A percentile compares a stretch with the other conserved stretches of the same genome.
These are phyloP conservation scores for Torulaspora pretoriensis DNA, from an alignment of 1,139 yeast genomes.

Conservation along the genomic window DNA sequence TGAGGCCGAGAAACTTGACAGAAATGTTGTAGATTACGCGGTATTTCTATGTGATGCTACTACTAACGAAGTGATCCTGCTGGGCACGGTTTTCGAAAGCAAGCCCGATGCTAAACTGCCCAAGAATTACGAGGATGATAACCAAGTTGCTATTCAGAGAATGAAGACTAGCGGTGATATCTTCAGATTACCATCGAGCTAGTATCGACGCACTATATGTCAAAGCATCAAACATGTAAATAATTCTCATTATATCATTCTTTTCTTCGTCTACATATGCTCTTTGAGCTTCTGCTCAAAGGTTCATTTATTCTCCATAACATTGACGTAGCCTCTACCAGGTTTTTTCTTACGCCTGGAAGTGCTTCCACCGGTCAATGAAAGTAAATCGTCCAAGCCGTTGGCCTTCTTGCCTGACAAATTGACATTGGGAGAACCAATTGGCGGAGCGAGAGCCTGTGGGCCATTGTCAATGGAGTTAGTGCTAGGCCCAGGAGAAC, in stretches of 20 bases:
- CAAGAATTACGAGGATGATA: conserved; percentile 33
- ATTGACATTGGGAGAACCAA: conserved; percentile 19
- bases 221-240: background rate
- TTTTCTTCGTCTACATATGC: conserved; percentile 3
- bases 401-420: conserved; percentile 35
- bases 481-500: conserved; percentile 20
- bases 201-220: background rate
- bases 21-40: conserved; percentile 65
- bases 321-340: conserved; percentile 77
- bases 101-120: conserved; percentile 41
- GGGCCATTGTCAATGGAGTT: conserved; percentile 16
- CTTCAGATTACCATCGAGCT: conserved; percentile 40
- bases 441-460: conserved; percentile 19
- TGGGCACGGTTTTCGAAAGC: conserved; percentile 79
- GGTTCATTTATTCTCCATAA: conserved; percentile 46
- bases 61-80: conserved; percentile 58
- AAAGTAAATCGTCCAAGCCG: conserved; percentile 67
- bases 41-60: conserved; percentile 75
- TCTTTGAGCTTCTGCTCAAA: background rate
- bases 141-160: conserved; percentile 40
- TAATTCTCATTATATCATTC: background rate
- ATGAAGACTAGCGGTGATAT: conserved; percentile 52
- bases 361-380: conserved; percentile 38
- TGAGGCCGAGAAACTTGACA: conserved; percentile 47
- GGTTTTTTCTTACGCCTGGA: conserved; percentile 47